Base-by-base conservation (phyloP, 371 early-diverging fungal genomes). In the Lichtheimia ramosa region DNA sequence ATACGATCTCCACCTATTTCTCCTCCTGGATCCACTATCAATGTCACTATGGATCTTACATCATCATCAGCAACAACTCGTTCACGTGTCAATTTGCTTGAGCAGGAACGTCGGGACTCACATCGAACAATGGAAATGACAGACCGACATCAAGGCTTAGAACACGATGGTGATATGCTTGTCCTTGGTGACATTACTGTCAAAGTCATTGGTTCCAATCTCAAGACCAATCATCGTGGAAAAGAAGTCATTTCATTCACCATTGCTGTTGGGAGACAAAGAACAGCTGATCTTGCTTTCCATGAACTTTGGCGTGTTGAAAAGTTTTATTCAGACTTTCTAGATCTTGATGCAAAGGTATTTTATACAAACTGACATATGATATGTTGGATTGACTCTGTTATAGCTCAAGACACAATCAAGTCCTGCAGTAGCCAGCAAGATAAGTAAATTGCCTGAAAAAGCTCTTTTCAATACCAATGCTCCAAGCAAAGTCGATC, bases 251-350 rank as follows among this genome's bases (percentile, higher is more conserved):
- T 89, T 14, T 79, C 79, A 2, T 89, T 90, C 50, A 62, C 74
- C 27, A 66, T 86, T 15, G 72, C 79, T 2, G 68, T 86, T 41
- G 81, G 83, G 13, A 48, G n/a, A 15, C 40, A 52, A 28, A 16
- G n/a, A 6, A 8, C 16, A 13, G 51, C 50, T n/a, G 53, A 18
- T 15, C 66, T 57, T 54, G 94, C 68, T 91, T 95, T 73, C 69
- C 69, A 73, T 46, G 75, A 92, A 53, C 66, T 87, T 49, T 93
- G 95, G 94, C 81, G 88, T 24, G 84, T 94, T 10, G 92, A 92
- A 59, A 95, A 95, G 71, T 71, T 84, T 24, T 95, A 94, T 70
- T 77, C 87, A 2, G 95, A 95, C 68, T 91, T 95, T 71, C 69
- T 91, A 34, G 64, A 73, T n/a, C 71, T 95, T 20, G 92, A 94